Evolutionary conservation across 2,329 filamentous ascomycete species (phyloP).

Genomic region (Colletotrichum cordylinicola): DNA sequence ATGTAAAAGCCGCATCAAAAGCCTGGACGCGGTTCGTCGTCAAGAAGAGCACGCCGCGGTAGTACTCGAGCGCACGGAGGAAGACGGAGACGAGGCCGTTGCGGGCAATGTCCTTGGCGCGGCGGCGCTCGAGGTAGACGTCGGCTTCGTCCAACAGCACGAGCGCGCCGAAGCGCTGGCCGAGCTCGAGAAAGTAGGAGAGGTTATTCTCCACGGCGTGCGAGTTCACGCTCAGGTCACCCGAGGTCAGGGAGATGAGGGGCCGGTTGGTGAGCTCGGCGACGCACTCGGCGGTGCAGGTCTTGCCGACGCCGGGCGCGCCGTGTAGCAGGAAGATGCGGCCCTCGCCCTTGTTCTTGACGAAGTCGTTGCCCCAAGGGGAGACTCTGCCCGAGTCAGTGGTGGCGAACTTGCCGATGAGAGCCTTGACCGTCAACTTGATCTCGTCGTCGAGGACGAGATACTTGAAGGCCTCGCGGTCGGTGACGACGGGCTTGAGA

Average conservation of each 20-base stretch:
- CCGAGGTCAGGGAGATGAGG: constrained; percentile 55
- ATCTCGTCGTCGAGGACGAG: constrained; percentile 54
- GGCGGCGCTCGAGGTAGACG: constrained; percentile 62
- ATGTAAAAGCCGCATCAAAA: constrained; percentile 38
- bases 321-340: constrained; percentile 58
- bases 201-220: constrained; percentile 47
- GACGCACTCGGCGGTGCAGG: constrained; percentile 60
- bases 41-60: constrained; percentile 54
- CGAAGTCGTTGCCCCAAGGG: constrained; percentile 47
- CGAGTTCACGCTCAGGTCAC: constrained; percentile 49
- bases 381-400: constrained; percentile 40
- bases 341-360: constrained; percentile 47
- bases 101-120: constrained; percentile 45
- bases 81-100: constrained; percentile 56
- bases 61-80: constrained; percentile 57
- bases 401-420: constrained; percentile 52
- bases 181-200: constrained; percentile 53
- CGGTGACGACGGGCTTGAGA: constrained; percentile 45
- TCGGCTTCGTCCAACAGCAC: constrained; percentile 66
- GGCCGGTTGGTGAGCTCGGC: constrained; percentile 56
- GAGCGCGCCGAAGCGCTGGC: constrained; percentile 54
- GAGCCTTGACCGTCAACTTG: constrained; percentile 51
- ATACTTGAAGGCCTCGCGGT: constrained; percentile 55
- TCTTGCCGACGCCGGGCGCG: constrained; percentile 62
- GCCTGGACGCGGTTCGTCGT: constrained; percentile 53